These are phyloP conservation scores for Clonostachys rhizophaga DNA, from an alignment of 2,329 filamentous ascomycete genomes.

Conservation along the genomic window DNA sequence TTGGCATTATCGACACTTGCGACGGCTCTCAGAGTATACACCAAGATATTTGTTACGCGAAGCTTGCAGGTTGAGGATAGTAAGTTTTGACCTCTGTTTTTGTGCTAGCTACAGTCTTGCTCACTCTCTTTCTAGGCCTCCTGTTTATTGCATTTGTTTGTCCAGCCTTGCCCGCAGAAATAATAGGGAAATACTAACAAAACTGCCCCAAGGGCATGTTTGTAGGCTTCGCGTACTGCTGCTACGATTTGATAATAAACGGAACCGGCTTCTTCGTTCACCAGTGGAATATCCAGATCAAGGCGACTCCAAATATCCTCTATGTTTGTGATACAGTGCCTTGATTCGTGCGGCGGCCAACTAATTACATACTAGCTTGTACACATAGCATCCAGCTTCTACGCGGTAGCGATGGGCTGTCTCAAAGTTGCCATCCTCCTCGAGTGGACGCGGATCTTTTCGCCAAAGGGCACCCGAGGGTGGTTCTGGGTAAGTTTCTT, in stretches of 20 bases:
- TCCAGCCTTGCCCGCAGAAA: too few relatives aligned
- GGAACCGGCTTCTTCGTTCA: background rate
- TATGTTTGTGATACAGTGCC: background rate
- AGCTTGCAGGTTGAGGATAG: too few relatives aligned
- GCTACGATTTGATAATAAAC: background rate
- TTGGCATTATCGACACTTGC: too few relatives aligned
- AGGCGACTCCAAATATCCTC: background rate
- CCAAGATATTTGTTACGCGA: too few relatives aligned
- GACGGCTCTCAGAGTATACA: too few relatives aligned
- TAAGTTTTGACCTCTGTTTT: too few relatives aligned
- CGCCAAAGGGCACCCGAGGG: constrained; percentile 4
- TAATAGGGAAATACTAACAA: too few relatives aligned
- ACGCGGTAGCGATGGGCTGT: background rate
- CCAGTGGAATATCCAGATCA: background rate
- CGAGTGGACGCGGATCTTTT: constrained; percentile 8
- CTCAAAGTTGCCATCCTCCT: constrained; percentile 6
- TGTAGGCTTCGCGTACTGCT: too few relatives aligned
- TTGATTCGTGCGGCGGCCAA: background rate
- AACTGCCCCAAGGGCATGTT: too few relatives aligned
- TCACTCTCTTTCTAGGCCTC: too few relatives aligned
- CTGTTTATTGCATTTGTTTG: too few relatives aligned
- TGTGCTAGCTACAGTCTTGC: too few relatives aligned
- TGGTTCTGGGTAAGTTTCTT: constrained; percentile 12
- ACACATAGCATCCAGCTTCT: background rate
- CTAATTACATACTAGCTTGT: background rate